Evolutionary conservation across 331 rosid genomes (phyloP).

Genomic region (Acacia concinna): DNA sequence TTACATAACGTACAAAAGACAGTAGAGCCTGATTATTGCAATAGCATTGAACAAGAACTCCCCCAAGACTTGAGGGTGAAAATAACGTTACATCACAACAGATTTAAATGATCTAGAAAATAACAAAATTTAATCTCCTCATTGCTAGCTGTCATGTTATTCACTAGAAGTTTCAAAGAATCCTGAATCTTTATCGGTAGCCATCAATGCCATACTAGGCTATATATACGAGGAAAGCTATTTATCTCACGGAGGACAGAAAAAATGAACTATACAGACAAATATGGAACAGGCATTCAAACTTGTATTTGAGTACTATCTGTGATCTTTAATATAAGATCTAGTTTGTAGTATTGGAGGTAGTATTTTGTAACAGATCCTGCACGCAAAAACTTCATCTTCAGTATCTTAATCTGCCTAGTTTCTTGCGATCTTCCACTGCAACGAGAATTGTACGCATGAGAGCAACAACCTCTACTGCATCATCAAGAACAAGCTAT

Average conservation of each 20-base stretch:
- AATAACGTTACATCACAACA: conserved; percentile 18
- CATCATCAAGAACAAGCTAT: neutral
- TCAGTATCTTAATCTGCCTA: conserved; percentile 3
- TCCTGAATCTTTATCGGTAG: neutral
- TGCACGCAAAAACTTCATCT: neutral
- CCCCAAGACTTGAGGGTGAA: conserved; percentile 17
- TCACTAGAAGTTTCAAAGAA: neutral
- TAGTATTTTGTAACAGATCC: conserved; percentile 11
- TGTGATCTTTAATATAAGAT: too few species aligned
- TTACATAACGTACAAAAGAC: neutral
- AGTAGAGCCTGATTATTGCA: neutral
- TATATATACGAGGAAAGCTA: conserved; percentile 11
- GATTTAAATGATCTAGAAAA: conserved; percentile 8
- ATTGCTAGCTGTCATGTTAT: neutral
- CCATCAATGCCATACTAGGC: neutral
- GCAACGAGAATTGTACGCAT: neutral
- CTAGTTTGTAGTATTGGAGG: too few species aligned
- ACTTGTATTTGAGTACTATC: neutral
- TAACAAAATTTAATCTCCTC: neutral
- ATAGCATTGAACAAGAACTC: neutral
- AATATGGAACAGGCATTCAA: conserved; percentile 13
- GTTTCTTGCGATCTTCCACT: neutral
- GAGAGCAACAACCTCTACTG: conserved; percentile 1
- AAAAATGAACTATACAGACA: conserved; percentile 31
- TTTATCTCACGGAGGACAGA: conserved; percentile 1